Conservation (phyloP, 495 filamentous ascomycete genomes). For the Talaromyces ruber region DNA sequence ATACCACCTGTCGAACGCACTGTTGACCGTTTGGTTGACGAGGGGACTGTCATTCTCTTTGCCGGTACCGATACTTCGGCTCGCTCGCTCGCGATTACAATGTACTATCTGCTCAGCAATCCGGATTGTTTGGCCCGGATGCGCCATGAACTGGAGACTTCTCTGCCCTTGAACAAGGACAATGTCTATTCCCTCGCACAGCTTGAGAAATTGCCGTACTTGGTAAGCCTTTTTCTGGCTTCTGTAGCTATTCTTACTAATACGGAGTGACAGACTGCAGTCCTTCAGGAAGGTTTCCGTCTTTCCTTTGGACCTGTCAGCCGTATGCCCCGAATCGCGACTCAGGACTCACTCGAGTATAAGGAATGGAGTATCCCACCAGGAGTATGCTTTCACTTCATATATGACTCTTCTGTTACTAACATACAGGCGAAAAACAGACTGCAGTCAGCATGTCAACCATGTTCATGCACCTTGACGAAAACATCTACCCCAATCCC, state of each 20-base stretch:
- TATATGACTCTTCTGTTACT: slow-evolving; percentile 15
- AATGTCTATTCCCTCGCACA: slow-evolving; percentile 12
- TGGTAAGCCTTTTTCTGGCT: slow-evolving; percentile 16
- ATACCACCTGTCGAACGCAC: slow-evolving; percentile 16
- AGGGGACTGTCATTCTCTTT: slow-evolving; percentile 18
- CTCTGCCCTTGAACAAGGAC: slow-evolving; percentile 11
- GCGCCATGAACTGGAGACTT: slow-evolving; percentile 16
- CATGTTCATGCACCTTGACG: slow-evolving; percentile 30
- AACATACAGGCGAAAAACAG: not conserved
- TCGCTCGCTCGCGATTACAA: slow-evolving; percentile 14
- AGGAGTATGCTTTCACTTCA: slow-evolving; percentile 5
- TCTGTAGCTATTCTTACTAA: not conserved
- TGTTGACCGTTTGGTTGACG: slow-evolving; percentile 19
- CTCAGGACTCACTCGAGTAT: slow-evolving; percentile 21
- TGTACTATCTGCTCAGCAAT: slow-evolving; percentile 22
- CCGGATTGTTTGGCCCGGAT: slow-evolving; percentile 11
- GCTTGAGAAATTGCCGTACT: slow-evolving; percentile 38
- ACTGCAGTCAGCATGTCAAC: slow-evolving; percentile 33
- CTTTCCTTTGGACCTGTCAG: slow-evolving; percentile 20
- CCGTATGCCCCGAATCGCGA: slow-evolving; percentile 25
- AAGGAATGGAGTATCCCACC: slow-evolving; percentile 16
- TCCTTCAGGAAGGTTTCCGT: slow-evolving; percentile 34
- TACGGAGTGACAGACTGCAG: slow-evolving; percentile 15
- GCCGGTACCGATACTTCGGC: slow-evolving; percentile 30
- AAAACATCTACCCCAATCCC: slow-evolving; percentile 30